phyloP scores from a whole-genome alignment of 768 basidiomycete species.

The Rhizopogon vesiculosus region DNA sequence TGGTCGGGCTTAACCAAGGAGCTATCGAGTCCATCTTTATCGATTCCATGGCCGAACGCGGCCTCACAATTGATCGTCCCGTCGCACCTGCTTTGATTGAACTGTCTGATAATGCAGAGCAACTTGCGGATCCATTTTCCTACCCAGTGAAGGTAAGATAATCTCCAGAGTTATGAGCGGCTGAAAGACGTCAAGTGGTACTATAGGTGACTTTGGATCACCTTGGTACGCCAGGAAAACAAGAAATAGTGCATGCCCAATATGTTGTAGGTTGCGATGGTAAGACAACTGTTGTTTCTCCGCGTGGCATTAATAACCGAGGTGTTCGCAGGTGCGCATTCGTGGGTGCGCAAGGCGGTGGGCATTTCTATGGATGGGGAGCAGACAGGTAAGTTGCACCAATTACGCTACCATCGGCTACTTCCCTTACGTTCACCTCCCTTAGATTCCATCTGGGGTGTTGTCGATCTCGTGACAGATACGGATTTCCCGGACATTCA shows the following conservation, averaged over 20 bases:
- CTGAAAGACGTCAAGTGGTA: background rate
- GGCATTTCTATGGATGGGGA: constrained; percentile 44
- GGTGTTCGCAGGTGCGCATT: constrained; percentile 32
- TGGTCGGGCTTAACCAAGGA: constrained; percentile 45
- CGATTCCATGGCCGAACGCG: constrained; percentile 30
- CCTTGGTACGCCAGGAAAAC: constrained; percentile 26
- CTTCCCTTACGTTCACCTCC: background rate
- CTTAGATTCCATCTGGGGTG: constrained; percentile 78
- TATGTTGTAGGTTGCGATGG: constrained; percentile 34
- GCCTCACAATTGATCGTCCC: constrained; percentile 30
- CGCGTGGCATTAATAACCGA: background rate
- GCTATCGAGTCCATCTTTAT: constrained; percentile 37
- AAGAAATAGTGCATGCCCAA: constrained; percentile 27
- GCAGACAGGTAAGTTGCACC: constrained; percentile 31
- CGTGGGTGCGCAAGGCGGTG: constrained; percentile 41
- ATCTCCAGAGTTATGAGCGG: too few species aligned
- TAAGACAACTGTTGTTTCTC: constrained; percentile 1
- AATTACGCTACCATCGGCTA: background rate
- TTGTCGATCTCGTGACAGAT: constrained; percentile 64
- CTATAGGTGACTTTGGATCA: constrained; percentile 8
- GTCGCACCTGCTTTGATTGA: constrained; percentile 24
- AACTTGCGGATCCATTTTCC: constrained; percentile 27
- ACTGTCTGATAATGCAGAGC: constrained; percentile 29
- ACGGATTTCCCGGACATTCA: constrained; percentile 78
- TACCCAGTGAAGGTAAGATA: constrained; percentile 27